Evolutionary conservation across 2,329 filamentous ascomycete species (phyloP).

Genomic region (Phialophora tarda): DNA sequence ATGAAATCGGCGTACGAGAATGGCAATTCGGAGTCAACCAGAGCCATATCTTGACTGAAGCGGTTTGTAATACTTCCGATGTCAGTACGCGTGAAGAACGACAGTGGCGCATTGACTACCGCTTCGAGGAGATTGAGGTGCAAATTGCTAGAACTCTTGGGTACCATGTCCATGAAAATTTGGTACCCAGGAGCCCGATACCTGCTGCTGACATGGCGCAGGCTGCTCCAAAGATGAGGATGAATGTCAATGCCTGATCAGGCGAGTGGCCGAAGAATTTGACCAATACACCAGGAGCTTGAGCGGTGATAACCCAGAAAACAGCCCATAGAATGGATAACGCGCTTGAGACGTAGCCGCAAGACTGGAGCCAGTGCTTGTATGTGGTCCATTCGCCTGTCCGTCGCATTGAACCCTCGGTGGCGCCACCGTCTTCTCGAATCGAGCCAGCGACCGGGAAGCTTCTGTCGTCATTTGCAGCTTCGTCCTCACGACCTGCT

Average conservation of each 20-base stretch:
- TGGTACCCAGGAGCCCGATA: slow-evolving; percentile 44
- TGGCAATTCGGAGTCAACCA: slow-evolving; percentile 54
- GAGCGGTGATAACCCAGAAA: slow-evolving; percentile 20
- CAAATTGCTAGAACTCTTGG: slow-evolving; percentile 57
- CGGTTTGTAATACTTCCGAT: slow-evolving; percentile 51
- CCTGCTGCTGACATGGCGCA: slow-evolving; percentile 12
- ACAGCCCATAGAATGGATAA: slow-evolving; percentile 28
- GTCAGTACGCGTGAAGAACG: slow-evolving; percentile 51
- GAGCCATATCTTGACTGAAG: slow-evolving; percentile 53
- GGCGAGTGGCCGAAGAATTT: slow-evolving; percentile 36
- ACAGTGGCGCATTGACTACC: slow-evolving; percentile 54
- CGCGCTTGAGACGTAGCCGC: slow-evolving; percentile 39
- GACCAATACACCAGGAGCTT: slow-evolving; percentile 37
- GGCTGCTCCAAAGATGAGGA: slow-evolving; percentile 26
- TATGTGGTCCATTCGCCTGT: slow-evolving; percentile 48
- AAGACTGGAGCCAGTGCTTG: slow-evolving; percentile 41
- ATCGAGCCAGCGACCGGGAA: slow-evolving; percentile 45
- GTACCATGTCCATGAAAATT: slow-evolving; percentile 61
- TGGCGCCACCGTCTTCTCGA: slow-evolving; percentile 48
- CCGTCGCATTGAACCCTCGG: slow-evolving; percentile 35
- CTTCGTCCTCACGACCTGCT: slow-evolving; percentile 22
- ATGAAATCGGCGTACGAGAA: slow-evolving; percentile 44
- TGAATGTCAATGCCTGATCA: slow-evolving; percentile 22
- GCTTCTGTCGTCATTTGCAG: background rate
- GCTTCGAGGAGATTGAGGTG: slow-evolving; percentile 56